Evolutionary conservation across 2,329 filamentous ascomycete species (phyloP).

Genomic region (Diaporthe sp.): DNA sequence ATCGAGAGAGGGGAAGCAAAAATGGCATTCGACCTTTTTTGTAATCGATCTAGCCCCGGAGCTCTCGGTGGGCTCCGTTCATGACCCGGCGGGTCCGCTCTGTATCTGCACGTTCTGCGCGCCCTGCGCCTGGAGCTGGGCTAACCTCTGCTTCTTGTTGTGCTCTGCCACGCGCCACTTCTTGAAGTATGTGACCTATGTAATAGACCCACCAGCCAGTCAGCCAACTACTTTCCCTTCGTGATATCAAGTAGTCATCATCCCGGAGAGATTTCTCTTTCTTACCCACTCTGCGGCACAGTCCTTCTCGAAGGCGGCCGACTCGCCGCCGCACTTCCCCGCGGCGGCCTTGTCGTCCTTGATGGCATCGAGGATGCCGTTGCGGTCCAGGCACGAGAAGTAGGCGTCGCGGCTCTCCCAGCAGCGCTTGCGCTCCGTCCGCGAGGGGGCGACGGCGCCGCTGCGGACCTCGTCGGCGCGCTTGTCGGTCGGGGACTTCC

Average conservation of each 20-base stretch:
- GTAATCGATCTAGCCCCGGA: background rate
- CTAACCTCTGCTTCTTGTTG: conserved; percentile 84
- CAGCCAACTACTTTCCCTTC: background rate
- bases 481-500: conserved; percentile 54
- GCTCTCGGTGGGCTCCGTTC: too few relatives aligned
- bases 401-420: conserved; percentile 92
- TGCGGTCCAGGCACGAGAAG: conserved; percentile 87
- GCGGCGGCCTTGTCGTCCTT: conserved; percentile 56
- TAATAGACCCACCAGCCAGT: background rate
- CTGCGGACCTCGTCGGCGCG: conserved; percentile 67
- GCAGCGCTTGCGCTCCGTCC: conserved; percentile 84
- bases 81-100: conserved; percentile 41
- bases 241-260: too few relatives aligned
- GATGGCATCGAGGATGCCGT: conserved; percentile 80
- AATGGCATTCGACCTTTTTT: background rate
- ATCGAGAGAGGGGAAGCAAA: background rate
- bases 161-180: conserved; percentile 94
- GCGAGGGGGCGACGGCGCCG: conserved; percentile 81
- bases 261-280: conserved; percentile 40
- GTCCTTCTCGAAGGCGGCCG: conserved; percentile 79
- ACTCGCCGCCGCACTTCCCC: conserved; percentile 56
- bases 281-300: conserved; percentile 93
- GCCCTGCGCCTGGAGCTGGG: conserved; percentile 80
- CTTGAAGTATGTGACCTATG: conserved; percentile 95
- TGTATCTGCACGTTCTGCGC: conserved; percentile 68